phyloP scores from a whole-genome alignment of 2,329 filamentous ascomycete species.

The Calonectria pseudoreteaudii region DNA sequence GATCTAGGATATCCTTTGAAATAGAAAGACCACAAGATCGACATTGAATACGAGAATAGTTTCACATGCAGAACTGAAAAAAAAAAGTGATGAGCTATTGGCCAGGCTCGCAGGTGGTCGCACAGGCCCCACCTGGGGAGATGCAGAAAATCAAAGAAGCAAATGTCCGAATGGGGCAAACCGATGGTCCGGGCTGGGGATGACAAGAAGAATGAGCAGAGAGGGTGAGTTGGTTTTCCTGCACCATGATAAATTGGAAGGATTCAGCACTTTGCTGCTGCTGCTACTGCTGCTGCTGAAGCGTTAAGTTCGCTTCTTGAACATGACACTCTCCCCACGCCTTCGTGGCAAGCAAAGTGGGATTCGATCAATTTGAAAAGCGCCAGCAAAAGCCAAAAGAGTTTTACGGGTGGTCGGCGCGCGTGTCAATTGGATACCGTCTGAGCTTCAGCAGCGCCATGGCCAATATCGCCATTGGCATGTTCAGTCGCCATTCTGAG shows the following conservation, averaged over 20 bases:
- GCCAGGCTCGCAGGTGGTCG: not conserved
- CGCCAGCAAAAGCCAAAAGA: not conserved
- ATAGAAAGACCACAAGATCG: not conserved
- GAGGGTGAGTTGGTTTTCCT: not conserved
- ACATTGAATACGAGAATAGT: not conserved
- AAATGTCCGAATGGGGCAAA: not conserved
- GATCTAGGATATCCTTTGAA: not conserved
- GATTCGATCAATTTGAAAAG: not conserved
- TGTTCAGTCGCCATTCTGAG: conserved; percentile 29
- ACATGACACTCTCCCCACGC: not conserved
- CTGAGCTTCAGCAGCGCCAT: conserved; percentile 12
- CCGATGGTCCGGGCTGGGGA: conserved; percentile 10
- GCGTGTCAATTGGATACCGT: conserved; percentile 23
- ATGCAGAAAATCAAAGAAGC: not conserved
- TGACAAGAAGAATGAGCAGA: not conserved
- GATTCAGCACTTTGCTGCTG: not conserved
- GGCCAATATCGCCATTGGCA: conserved; percentile 24
- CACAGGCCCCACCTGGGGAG: not conserved
- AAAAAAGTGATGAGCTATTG: not conserved
- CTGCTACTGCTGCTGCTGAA: not conserved
- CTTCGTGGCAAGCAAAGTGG: not conserved
- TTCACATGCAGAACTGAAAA: not conserved
- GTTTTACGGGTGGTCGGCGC: conserved; percentile 15
- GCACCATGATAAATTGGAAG: too few relatives aligned
- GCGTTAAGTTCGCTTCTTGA: not conserved